A percentile compares a stretch with the other conserved stretches of the same genome.
phyloP scores from a whole-genome alignment of 2,329 filamentous ascomycete genomes.

The Trichothecium sympodiale region DNA sequence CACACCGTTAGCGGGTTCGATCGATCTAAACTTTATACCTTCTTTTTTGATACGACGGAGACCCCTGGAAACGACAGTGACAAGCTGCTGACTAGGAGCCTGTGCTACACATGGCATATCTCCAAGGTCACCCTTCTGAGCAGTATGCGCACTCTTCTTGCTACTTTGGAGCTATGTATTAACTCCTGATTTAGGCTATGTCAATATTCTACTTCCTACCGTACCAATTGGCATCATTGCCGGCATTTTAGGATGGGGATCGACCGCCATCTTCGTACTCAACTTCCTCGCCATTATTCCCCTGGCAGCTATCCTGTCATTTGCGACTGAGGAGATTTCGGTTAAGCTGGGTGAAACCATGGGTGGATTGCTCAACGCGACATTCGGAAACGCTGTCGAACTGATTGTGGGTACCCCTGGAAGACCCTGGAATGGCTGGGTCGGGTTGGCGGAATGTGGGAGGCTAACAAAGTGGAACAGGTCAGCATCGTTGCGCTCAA shows the following conservation, averaged over 20 bases:
- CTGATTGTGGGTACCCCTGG: slow-evolving; percentile 47
- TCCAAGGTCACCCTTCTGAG: slow-evolving; percentile 46
- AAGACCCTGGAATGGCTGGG: neutral
- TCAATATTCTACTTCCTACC: slow-evolving; percentile 62
- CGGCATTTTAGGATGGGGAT: slow-evolving; percentile 49
- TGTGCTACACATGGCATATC: slow-evolving; percentile 42
- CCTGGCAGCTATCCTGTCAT: slow-evolving; percentile 61
- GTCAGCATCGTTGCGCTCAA: slow-evolving; percentile 85
- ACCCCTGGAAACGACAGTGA: slow-evolving; percentile 42
- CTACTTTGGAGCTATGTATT: neutral
- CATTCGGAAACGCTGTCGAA: slow-evolving; percentile 72
- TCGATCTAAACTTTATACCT: slow-evolving; percentile 11
- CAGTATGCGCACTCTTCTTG: slow-evolving; percentile 31
- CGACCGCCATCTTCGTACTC: slow-evolving; percentile 59
- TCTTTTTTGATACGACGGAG: slow-evolving; percentile 37
- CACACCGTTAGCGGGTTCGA: neutral
- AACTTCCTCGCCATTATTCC: slow-evolving; percentile 77
- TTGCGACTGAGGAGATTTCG: slow-evolving; percentile 69
- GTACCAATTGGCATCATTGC: slow-evolving; percentile 64
- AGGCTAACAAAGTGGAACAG: slow-evolving; percentile 29
- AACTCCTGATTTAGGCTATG: slow-evolving; percentile 37
- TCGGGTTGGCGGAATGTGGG: neutral
- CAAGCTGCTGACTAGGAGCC: slow-evolving; percentile 31
- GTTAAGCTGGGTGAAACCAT: slow-evolving; percentile 61
- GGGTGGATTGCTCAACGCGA: slow-evolving; percentile 64